These are phyloP conservation scores for Pezicula carpinea DNA, from an alignment of 2,329 filamentous ascomycete species.

Conservation along the genomic window DNA sequence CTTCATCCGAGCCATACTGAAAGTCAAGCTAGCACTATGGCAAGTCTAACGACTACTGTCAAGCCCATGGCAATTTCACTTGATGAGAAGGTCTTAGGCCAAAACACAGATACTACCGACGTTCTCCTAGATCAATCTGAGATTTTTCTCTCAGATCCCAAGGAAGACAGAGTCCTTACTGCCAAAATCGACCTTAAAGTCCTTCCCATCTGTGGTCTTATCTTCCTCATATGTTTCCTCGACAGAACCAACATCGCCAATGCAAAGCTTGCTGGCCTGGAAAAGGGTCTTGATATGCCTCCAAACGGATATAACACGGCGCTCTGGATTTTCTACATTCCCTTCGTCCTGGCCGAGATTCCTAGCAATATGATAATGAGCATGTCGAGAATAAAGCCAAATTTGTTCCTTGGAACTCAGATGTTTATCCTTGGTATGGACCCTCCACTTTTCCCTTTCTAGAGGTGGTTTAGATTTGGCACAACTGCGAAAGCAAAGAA, in stretches of 20 bases:
- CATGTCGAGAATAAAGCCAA: slow-evolving; percentile 32
- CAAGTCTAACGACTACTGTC: too few relatives aligned
- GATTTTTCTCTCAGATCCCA: not conserved
- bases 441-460: slow-evolving; percentile 3
- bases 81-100: too few relatives aligned
- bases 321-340: slow-evolving; percentile 40
- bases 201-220: slow-evolving; percentile 52
- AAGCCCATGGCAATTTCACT: too few relatives aligned
- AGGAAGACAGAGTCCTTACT: slow-evolving; percentile 6
- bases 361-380: slow-evolving; percentile 42
- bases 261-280: slow-evolving; percentile 33
- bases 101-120: too few relatives aligned
- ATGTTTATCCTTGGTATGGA: slow-evolving; percentile 35
- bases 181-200: slow-evolving; percentile 16
- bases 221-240: slow-evolving; percentile 51
- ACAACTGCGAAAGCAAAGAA: slow-evolving; percentile 1
- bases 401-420: slow-evolving; percentile 34
- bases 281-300: slow-evolving; percentile 34
- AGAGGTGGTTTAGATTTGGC: not conserved
- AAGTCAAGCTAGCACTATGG: too few relatives aligned
- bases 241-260: slow-evolving; percentile 48
- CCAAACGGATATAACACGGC: slow-evolving; percentile 37
- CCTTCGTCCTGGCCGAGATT: slow-evolving; percentile 40
- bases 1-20: too few relatives aligned
- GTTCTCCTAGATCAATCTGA: too few relatives aligned